A percentile compares a stretch with the other conserved stretches of the same genome.
phyloP scores from a whole-genome alignment of 225 moss, liverwort and hornwort species.

The Bryum argenteum region DNA sequence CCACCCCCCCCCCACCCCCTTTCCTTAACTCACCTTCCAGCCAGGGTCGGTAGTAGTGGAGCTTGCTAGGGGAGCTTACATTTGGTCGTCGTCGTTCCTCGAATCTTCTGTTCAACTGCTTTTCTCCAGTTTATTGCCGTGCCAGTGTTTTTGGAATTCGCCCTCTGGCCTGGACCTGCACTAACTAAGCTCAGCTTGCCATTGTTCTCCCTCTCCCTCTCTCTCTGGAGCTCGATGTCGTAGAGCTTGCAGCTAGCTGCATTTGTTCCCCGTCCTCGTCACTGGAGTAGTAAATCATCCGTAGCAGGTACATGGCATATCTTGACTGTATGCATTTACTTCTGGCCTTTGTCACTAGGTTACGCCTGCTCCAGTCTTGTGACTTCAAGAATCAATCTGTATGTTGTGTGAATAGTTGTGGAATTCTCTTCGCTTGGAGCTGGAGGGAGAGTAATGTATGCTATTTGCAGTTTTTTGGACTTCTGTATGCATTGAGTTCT shows the following conservation, averaged over 20 bases:
- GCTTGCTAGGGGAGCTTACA: background rate
- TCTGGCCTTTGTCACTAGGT: background rate
- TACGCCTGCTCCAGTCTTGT: too few relatives aligned
- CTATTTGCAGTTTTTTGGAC: too few relatives aligned
- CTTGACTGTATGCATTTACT: background rate
- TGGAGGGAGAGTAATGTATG: too few relatives aligned
- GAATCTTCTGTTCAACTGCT: slow-evolving; percentile 21
- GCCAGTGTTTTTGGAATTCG: slow-evolving; percentile 10
- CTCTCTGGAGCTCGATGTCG: background rate
- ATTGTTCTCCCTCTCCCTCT: background rate
- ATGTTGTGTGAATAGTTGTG: too few relatives aligned
- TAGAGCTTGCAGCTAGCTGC: slow-evolving; percentile 2
- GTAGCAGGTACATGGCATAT: slow-evolving; percentile 15
- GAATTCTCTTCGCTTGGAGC: too few relatives aligned
- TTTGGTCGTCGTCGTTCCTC: slow-evolving; percentile 7
- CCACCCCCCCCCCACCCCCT: too few relatives aligned
- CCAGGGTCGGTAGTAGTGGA: slow-evolving; percentile 7
- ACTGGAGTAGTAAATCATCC: background rate
- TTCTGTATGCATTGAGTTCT: background rate
- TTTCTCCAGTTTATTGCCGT: slow-evolving; percentile 12
- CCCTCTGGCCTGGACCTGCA: slow-evolving; percentile 4
- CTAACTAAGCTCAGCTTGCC: background rate
- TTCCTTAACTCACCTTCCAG: too few relatives aligned
- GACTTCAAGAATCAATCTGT: too few relatives aligned
- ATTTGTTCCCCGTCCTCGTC: background rate